phyloP scores from a whole-genome alignment of 768 basidiomycete species.

The Boletus rex-veris region DNA sequence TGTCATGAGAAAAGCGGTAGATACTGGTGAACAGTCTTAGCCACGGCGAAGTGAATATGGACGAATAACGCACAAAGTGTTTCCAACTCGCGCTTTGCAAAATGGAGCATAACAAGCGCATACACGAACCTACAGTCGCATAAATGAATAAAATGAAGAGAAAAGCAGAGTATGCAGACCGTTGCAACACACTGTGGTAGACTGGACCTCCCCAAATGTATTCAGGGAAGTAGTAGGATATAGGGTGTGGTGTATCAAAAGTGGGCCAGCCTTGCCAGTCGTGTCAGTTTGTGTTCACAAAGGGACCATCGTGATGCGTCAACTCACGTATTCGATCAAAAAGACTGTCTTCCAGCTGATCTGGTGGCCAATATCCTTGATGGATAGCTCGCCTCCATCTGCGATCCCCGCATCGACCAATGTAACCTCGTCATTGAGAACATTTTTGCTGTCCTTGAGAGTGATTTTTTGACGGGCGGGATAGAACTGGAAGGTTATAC shows the following conservation, averaged over 20 bases:
- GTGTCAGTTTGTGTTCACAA: constrained; percentile 1
- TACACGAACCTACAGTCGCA: constrained; percentile 54
- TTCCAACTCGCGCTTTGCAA: constrained; percentile 88
- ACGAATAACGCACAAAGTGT: constrained; percentile 70
- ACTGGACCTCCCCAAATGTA: constrained; percentile 69
- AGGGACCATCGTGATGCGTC: neutral
- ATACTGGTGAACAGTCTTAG: constrained; percentile 46
- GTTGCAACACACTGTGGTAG: constrained; percentile 73
- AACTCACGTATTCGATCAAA: constrained; percentile 88
- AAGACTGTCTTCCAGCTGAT: constrained; percentile 87
- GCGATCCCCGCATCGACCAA: constrained; percentile 55
- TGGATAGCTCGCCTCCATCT: constrained; percentile 60
- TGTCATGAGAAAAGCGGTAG: constrained; percentile 93
- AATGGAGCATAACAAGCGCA: constrained; percentile 79
- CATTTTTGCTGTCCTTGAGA: constrained; percentile 55
- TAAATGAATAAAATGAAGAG: neutral
- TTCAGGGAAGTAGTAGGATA: constrained; percentile 70
- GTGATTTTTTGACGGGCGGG: constrained; percentile 70
- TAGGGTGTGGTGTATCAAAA: constrained; percentile 86
- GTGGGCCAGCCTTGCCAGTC: constrained; percentile 66
- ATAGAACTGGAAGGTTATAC: constrained; percentile 52
- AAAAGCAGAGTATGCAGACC: constrained; percentile 38
- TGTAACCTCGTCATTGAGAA: constrained; percentile 60
- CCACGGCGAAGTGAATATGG: neutral
- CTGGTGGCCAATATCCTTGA: constrained; percentile 93